Evolutionary conservation across 352 stramenopile species (phyloP).

Genomic region (Halophytophthora polymorphica): DNA sequence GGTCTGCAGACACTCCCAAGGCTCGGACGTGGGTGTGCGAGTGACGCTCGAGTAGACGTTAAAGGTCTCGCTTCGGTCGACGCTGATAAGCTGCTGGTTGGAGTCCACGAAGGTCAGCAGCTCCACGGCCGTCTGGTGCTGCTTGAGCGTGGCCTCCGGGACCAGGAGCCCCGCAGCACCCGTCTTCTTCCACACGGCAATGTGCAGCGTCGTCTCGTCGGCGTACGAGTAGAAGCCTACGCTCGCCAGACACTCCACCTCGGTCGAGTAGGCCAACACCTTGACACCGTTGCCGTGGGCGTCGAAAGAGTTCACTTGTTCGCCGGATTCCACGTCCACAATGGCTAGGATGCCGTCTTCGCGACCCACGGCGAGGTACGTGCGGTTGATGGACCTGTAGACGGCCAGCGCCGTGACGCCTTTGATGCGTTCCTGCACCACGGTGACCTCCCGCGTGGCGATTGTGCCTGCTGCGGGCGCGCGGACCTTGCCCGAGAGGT

Average conservation of each 20-base stretch:
- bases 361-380: constrained; percentile 44
- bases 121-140: constrained; percentile 38
- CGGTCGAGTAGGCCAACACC: constrained; percentile 39
- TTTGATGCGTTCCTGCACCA: constrained; percentile 46
- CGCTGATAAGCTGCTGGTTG: constrained; percentile 54
- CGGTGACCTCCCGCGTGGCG: constrained; percentile 23
- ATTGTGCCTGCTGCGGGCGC: constrained; percentile 18
- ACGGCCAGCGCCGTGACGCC: constrained; percentile 42
- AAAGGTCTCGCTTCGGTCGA: constrained; percentile 42
- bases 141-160: constrained; percentile 32
- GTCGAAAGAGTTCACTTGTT: constrained; percentile 48
- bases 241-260: constrained; percentile 54
- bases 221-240: constrained; percentile 58
- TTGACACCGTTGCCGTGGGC: constrained; percentile 60
- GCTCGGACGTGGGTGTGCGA: constrained; percentile 37
- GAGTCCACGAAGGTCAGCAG: constrained; percentile 52
- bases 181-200: constrained; percentile 49
- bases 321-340: constrained; percentile 45
- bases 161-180: constrained; percentile 22
- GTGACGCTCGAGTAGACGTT: constrained; percentile 49
- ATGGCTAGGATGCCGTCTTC: constrained; percentile 57
- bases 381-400: constrained; percentile 50
- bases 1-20: constrained; percentile 47
- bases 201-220: constrained; percentile 61
- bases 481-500: constrained; percentile 36